A percentile compares a stretch with the other conserved stretches of the same genome.
phyloP scores from a whole-genome alignment of 2,329 filamentous ascomycete genomes.

The Verticillium klebahnii region DNA sequence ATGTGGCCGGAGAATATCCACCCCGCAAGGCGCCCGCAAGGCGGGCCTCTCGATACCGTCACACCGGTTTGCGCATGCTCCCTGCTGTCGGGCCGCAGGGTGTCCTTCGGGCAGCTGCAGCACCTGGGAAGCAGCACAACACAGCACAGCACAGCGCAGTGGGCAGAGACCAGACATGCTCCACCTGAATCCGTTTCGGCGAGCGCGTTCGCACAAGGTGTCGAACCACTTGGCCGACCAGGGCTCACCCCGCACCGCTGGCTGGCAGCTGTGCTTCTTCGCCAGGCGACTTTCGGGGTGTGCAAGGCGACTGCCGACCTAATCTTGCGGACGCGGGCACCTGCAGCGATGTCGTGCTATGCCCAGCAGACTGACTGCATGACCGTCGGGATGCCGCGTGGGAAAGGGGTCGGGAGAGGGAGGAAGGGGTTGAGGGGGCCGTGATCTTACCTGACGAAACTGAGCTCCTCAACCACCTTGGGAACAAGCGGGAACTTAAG shows the following conservation, averaged over 20 bases:
- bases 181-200: background rate
- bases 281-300: background rate
- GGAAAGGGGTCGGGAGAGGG: slow-evolving; percentile 1
- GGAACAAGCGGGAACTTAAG: slow-evolving; percentile 55
- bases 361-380: background rate
- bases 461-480: slow-evolving; percentile 63
- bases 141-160: too few species aligned
- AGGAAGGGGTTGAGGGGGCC: slow-evolving; percentile 8
- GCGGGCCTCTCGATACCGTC: background rate
- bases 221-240: background rate
- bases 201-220: background rate
- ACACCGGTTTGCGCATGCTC: background rate
- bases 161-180: background rate
- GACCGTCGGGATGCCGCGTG: slow-evolving; percentile 3
- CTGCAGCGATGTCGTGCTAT: background rate
- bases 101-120: background rate
- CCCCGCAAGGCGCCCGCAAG: background rate
- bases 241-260: background rate
- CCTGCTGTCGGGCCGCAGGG: background rate
- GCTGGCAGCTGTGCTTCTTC: background rate
- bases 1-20: background rate
- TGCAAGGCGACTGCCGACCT: background rate
- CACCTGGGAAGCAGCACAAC: background rate
- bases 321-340: background rate
- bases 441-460: slow-evolving; percentile 63